Evolutionary conservation across 2,329 filamentous ascomycete species (phyloP).

Genomic region (Aspergillus tamarii): DNA sequence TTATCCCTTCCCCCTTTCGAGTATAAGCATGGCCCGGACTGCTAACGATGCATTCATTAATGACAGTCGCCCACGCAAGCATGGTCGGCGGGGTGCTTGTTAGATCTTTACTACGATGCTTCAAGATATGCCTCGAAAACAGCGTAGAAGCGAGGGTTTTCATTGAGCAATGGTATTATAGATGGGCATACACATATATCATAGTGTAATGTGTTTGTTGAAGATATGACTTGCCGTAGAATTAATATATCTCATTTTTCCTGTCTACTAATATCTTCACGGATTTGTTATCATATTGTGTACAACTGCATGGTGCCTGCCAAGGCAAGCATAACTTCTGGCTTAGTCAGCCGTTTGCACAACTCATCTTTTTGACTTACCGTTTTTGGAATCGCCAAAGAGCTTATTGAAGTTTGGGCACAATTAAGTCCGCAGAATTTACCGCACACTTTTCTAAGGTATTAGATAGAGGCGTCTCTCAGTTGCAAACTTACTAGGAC

Average conservation of each 20-base stretch:
- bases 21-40: constrained; percentile 2
- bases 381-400: constrained; percentile 18
- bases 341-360: constrained; percentile 23
- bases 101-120: constrained; percentile 95
- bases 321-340: background rate
- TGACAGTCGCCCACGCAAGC: constrained; percentile 85
- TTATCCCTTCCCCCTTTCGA: constrained; percentile 3
- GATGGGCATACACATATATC: constrained; percentile 3
- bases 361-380: constrained; percentile 13
- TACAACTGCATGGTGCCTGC: background rate
- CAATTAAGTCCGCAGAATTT: constrained; percentile 8
- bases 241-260: background rate
- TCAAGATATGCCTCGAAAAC: constrained; percentile 44
- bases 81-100: constrained; percentile 92
- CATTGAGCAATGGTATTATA: background rate
- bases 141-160: background rate
- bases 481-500: background rate
- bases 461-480: background rate
- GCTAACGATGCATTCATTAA: constrained; percentile 14
- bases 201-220: background rate
- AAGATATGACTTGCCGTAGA: background rate
- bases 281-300: background rate
- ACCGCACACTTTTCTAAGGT: constrained; percentile 3
- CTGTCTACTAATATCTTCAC: background rate
- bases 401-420: constrained; percentile 14